A percentile compares a stretch with the other conserved stretches of the same genome.
These are phyloP conservation scores for Letharia columbiana DNA, from an alignment of 495 filamentous ascomycete genomes.

Conservation along the genomic window DNA sequence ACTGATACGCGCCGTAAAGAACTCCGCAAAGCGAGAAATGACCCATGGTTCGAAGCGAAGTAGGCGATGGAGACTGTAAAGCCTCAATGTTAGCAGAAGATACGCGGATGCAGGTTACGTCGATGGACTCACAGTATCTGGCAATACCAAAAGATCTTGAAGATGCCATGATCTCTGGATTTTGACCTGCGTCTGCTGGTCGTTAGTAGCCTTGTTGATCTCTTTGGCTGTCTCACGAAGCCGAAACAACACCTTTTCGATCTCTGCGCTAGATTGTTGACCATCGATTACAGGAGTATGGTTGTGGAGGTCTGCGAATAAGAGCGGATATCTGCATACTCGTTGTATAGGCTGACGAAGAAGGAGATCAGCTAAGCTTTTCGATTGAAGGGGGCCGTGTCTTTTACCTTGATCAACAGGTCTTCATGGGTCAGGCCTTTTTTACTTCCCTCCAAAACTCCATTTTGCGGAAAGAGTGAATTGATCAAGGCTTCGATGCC, in stretches of 20 bases:
- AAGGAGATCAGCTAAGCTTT: background rate
- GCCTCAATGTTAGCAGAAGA: constrained; percentile 9
- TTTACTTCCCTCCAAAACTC: constrained; percentile 50
- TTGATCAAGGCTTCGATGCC: constrained; percentile 81
- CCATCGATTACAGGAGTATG: constrained; percentile 78
- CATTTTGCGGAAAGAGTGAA: constrained; percentile 62
- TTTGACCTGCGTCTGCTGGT: constrained; percentile 39
- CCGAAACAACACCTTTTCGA: constrained; percentile 62
- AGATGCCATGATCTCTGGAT: constrained; percentile 69
- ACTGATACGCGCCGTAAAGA: constrained; percentile 76
- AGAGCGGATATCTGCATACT: constrained; percentile 82
- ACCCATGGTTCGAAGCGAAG: constrained; percentile 65
- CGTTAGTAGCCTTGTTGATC: constrained; percentile 70
- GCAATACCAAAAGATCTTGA: constrained; percentile 67
- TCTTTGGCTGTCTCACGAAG: constrained; percentile 62
- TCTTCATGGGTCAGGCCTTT: constrained; percentile 76
- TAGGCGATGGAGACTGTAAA: constrained; percentile 32
- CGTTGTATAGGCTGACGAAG: constrained; percentile 74
- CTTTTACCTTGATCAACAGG: constrained; percentile 74
- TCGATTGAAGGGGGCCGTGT: background rate
- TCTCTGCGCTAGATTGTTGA: constrained; percentile 66
- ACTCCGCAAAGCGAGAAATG: constrained; percentile 79
- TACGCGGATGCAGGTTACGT: background rate
- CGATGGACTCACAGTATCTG: constrained; percentile 51
- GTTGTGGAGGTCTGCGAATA: constrained; percentile 74